Conservation (phyloP, 2,329 filamentous ascomycete species). For the Rachicladosporium sp. region DNA sequence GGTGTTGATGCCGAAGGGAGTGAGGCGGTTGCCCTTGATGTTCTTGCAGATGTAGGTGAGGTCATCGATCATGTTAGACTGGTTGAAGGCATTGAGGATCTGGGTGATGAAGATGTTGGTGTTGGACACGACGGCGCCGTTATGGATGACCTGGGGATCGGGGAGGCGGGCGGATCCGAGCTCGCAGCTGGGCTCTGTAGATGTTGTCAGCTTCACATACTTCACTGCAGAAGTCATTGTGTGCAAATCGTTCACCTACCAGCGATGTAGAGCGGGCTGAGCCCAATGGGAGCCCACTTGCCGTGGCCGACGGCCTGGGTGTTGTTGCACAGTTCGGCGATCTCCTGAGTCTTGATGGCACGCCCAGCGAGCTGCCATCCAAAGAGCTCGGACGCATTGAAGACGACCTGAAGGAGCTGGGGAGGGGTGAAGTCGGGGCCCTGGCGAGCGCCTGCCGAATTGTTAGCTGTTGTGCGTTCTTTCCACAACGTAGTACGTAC, state of each 20-base stretch:
- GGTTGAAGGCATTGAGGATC: constrained; percentile 13
- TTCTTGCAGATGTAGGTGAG: constrained; percentile 16
- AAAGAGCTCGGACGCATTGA: constrained; percentile 16
- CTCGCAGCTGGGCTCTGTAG: neutral
- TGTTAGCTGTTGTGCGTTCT: too few relatives aligned
- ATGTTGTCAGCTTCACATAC: neutral
- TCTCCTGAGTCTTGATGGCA: constrained; percentile 9
- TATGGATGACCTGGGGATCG: neutral
- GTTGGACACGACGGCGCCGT: constrained; percentile 6
- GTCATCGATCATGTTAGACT: constrained; percentile 6
- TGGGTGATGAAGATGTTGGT: constrained; percentile 15
- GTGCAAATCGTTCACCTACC: neutral
- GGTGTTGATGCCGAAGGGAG: constrained; percentile 13
- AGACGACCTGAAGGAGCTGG: constrained; percentile 6
- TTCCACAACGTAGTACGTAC: too few relatives aligned
- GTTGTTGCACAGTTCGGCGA: constrained; percentile 12
- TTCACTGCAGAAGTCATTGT: neutral
- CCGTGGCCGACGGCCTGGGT: constrained; percentile 9
- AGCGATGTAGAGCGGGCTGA: constrained; percentile 9
- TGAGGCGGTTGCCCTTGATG: constrained; percentile 12
- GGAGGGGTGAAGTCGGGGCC: neutral
- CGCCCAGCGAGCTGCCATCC: constrained; percentile 20
- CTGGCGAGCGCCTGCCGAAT: neutral
- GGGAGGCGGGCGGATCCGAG: neutral
- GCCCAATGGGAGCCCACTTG: constrained; percentile 13